Percentiles rank a stretch among this genome's conserved stretches.
phyloP scores from a whole-genome alignment of 2,329 filamentous ascomycete genomes.

The Aspergillus persii region DNA sequence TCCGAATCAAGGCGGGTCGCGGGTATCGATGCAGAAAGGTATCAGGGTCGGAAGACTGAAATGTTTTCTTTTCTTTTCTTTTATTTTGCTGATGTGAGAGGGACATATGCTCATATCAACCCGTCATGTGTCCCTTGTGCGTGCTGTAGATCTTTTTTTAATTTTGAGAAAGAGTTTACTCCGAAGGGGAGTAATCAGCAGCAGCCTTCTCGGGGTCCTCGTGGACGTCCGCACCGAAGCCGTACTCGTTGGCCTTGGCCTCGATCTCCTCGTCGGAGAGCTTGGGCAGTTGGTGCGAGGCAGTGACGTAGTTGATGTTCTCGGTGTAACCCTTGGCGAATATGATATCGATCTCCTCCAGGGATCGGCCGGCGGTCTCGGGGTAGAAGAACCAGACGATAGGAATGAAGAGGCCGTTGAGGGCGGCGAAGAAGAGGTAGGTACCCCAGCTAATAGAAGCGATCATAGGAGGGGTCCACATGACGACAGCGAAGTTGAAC shows the following conservation, averaged over 20 bases:
- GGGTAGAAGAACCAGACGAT: conserved; percentile 56
- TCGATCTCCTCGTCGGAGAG: conserved; percentile 36
- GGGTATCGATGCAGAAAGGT: neutral
- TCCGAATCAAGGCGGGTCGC: neutral
- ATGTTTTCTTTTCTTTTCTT: neutral
- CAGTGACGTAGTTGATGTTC: conserved; percentile 40
- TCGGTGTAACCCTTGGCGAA: conserved; percentile 46
- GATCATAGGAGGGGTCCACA: conserved; percentile 48
- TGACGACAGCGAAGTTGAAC: conserved; percentile 56
- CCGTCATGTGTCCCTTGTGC: neutral
- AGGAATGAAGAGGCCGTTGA: conserved; percentile 49
- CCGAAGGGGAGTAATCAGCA: conserved; percentile 12
- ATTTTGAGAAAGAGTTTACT: conserved; percentile 7
- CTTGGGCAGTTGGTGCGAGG: conserved; percentile 32
- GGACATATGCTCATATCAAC: neutral
- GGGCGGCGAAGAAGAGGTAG: conserved; percentile 44
- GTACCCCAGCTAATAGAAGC: conserved; percentile 40
- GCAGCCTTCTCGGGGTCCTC: conserved; percentile 25
- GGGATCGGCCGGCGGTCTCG: conserved; percentile 46
- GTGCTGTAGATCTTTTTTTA: neutral
- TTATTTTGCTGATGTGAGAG: neutral
- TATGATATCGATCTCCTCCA: conserved; percentile 47
- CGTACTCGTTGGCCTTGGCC: conserved; percentile 32
- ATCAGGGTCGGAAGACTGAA: neutral
- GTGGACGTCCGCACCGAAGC: conserved; percentile 19